Evolutionary conservation across 176 grass and related monocot species (phyloP).

Genomic region (Oryza coarctata): DNA sequence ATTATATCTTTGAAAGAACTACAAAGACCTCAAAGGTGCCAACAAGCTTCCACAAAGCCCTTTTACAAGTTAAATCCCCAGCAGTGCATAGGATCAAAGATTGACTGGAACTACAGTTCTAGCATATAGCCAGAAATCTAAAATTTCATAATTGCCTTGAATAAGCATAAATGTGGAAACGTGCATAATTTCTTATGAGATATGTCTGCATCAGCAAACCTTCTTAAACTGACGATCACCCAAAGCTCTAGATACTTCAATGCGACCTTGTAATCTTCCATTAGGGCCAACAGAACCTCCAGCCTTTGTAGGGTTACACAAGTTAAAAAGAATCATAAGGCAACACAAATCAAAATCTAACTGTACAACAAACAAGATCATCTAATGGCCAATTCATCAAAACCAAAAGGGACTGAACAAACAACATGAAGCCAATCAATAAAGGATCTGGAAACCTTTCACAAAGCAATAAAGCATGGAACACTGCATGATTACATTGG

Average conservation of each 20-base stretch:
- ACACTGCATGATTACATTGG: background rate
- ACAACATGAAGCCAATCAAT: background rate
- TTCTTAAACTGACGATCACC: slow-evolving; percentile 96
- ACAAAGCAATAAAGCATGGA: background rate
- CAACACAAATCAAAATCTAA: slow-evolving; percentile 3
- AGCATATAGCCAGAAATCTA: slow-evolving; percentile 5
- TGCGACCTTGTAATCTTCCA: slow-evolving; percentile 89
- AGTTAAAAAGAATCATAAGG: slow-evolving; percentile 11
- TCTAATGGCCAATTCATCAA: background rate
- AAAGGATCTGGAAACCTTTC: background rate
- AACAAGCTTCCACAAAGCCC: background rate
- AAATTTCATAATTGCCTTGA: background rate
- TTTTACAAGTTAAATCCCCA: background rate
- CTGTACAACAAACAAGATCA: background rate
- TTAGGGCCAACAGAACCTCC: slow-evolving; percentile 86
- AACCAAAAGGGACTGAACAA: slow-evolving; percentile 7
- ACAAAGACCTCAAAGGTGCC: background rate
- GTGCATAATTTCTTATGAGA: background rate
- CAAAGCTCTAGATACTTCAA: slow-evolving; percentile 95
- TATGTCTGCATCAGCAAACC: slow-evolving; percentile 39
- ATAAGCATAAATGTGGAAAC: background rate
- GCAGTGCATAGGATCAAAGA: background rate
- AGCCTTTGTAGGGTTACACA: slow-evolving; percentile 48
- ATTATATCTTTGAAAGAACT: background rate
- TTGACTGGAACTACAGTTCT: background rate